phyloP scores from a whole-genome alignment of 441 rosid species.

The Jatropha multifida region DNA sequence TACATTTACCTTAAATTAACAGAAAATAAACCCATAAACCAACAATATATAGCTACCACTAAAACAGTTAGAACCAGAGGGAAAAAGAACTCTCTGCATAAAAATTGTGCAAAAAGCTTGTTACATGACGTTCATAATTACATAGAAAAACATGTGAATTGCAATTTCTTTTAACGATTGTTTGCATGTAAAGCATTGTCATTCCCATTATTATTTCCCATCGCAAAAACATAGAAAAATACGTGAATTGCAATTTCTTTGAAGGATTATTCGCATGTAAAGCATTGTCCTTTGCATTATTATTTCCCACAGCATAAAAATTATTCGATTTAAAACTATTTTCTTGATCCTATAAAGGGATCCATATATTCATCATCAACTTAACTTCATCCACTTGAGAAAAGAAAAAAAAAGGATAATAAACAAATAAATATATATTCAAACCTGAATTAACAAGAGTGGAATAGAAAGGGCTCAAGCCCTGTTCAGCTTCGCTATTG shows the following conservation, averaged over 20 bases:
- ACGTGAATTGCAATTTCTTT: neutral
- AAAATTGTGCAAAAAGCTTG: too few relatives aligned
- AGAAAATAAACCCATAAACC: constrained; percentile 1
- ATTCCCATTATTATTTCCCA: too few relatives aligned
- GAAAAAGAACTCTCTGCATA: neutral
- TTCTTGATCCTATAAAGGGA: too few relatives aligned
- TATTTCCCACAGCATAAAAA: neutral
- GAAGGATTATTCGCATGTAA: neutral
- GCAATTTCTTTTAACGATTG: neutral
- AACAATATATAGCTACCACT: neutral
- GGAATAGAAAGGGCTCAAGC: constrained; percentile 41
- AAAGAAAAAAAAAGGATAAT: neutral
- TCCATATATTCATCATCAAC: neutral
- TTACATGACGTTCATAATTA: neutral
- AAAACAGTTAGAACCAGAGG: neutral
- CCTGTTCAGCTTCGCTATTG: constrained; percentile 48
- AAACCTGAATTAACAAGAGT: constrained; percentile 33
- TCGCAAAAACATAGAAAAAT: neutral
- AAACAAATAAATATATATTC: neutral
- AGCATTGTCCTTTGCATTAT: neutral
- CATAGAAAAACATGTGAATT: neutral
- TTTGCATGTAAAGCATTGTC: neutral
- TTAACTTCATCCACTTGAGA: neutral
- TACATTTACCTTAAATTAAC: constrained; percentile 20
- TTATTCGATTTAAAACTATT: neutral